phyloP scores from a whole-genome alignment of 495 filamentous ascomycete genomes.

The Neurospora terricola region DNA sequence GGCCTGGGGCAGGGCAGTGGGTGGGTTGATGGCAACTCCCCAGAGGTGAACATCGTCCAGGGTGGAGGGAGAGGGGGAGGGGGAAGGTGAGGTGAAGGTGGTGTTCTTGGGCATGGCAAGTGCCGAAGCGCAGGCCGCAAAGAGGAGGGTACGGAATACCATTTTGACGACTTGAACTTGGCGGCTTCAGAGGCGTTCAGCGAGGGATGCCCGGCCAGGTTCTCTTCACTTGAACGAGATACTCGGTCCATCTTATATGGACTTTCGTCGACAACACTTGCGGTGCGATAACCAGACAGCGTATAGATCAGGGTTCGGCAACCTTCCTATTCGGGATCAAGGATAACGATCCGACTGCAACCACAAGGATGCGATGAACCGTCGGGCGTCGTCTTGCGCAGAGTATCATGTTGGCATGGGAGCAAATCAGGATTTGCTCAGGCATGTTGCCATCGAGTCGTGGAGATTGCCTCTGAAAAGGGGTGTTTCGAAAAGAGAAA shows the following conservation, averaged over 20 bases:
- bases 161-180: neutral
- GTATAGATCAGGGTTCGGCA: neutral
- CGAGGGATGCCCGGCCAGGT: neutral
- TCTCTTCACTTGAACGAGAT: neutral
- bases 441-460: neutral
- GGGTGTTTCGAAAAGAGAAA: neutral
- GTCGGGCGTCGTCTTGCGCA: neutral
- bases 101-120: neutral
- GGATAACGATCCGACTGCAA: neutral
- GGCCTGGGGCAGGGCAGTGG: constrained; percentile 28
- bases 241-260: neutral
- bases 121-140: neutral
- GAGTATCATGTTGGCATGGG: neutral
- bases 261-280: neutral
- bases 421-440: neutral
- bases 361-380: neutral
- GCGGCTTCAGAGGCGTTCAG: neutral
- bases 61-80: neutral
- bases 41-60: neutral
- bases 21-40: constrained; percentile 9
- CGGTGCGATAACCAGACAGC: neutral
- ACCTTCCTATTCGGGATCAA: neutral
- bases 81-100: neutral
- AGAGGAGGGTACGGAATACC: neutral
- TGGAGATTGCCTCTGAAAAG: neutral